Percentiles rank a stretch among this genome's conserved stretches.
Conservation (phyloP, 495 filamentous ascomycete genomes). For the Pyrenopolyporus hunteri region DNA sequence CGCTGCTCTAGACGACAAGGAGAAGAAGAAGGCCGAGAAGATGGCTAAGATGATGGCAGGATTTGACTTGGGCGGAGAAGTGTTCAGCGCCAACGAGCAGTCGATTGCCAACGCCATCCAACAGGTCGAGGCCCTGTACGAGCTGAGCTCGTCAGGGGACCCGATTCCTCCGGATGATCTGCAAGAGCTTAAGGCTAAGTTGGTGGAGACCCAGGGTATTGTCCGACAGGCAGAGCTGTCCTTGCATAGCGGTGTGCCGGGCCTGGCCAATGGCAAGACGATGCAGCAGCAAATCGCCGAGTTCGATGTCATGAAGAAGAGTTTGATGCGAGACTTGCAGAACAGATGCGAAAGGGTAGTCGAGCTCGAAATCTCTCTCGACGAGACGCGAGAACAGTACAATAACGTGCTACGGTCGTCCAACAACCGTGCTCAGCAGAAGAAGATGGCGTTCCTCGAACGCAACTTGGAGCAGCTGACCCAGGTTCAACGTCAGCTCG, state of each 20-base stretch:
- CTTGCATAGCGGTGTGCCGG: constrained; percentile 57
- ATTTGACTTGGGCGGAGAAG: constrained; percentile 88
- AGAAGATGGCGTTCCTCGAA: constrained; percentile 99
- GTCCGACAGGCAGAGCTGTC: constrained; percentile 91
- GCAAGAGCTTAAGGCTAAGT: constrained; percentile 71
- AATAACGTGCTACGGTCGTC: constrained; percentile 95
- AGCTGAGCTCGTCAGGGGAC: constrained; percentile 76
- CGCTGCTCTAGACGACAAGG: constrained; percentile 89
- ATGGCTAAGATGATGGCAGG: constrained; percentile 99
- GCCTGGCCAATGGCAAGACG: constrained; percentile 81
- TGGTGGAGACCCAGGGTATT: constrained; percentile 89
- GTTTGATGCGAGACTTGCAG: constrained; percentile 96
- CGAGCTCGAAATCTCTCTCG: constrained; percentile 94
- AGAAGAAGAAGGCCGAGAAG: constrained; percentile 96
- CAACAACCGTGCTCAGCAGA: constrained; percentile 97
- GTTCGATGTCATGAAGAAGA: constrained; percentile 99
- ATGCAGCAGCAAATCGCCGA: constrained; percentile 96
- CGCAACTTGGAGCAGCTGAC: constrained; percentile 97
- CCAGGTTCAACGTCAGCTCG: constrained; percentile 93
- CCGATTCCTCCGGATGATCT: constrained; percentile 82
- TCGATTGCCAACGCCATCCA: constrained; percentile 81
- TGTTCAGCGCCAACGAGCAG: constrained; percentile 89
- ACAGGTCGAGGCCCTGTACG: constrained; percentile 77
- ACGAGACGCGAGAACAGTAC: constrained; percentile 97
- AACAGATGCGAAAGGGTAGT: constrained; percentile 98